Conservation (phyloP, 1,139 yeast species). For the Scheffersomyces quercinus region DNA sequence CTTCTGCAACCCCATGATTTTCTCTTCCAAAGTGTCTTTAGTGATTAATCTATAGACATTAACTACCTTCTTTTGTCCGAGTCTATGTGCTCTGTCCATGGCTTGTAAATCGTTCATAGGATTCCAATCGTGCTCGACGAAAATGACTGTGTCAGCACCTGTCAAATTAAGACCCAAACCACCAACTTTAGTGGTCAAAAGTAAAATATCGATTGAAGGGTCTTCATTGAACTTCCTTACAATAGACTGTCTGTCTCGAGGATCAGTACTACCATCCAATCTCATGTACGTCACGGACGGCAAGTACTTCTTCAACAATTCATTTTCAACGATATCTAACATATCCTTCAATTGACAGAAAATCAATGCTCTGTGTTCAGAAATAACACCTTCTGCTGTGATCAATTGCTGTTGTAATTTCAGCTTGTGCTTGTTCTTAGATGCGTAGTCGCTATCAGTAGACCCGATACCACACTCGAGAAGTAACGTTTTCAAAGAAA, state of each 20-base stretch:
- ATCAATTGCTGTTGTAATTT: constrained; percentile 37
- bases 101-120: constrained; percentile 99
- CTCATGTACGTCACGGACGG: constrained; percentile 95
- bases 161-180: constrained; percentile 96
- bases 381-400: constrained; percentile 70
- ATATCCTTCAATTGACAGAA: constrained; percentile 97
- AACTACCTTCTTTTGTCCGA: constrained; percentile 97
- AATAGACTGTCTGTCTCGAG: constrained; percentile 86
- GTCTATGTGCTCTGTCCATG: constrained; percentile 98
- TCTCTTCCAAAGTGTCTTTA: constrained; percentile 89
- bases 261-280: constrained; percentile 92
- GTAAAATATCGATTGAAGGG: constrained; percentile 91
- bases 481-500: constrained; percentile 78
- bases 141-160: constrained; percentile 98
- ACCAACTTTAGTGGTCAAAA: constrained; percentile 96
- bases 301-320: constrained; percentile 76
- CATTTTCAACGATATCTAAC: constrained; percentile 95
- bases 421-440: constrained; percentile 27
- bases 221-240: constrained; percentile 93
- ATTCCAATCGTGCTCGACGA: constrained; percentile 99
- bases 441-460: constrained; percentile 45
- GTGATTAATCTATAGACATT: constrained; percentile 93
- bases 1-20: constrained; percentile 97
- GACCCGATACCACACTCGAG: constrained; percentile 94
- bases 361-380: constrained; percentile 92